Evolutionary conservation across 495 filamentous ascomycete genomes (phyloP).

Genomic region (Bryoglossum gracile): DNA sequence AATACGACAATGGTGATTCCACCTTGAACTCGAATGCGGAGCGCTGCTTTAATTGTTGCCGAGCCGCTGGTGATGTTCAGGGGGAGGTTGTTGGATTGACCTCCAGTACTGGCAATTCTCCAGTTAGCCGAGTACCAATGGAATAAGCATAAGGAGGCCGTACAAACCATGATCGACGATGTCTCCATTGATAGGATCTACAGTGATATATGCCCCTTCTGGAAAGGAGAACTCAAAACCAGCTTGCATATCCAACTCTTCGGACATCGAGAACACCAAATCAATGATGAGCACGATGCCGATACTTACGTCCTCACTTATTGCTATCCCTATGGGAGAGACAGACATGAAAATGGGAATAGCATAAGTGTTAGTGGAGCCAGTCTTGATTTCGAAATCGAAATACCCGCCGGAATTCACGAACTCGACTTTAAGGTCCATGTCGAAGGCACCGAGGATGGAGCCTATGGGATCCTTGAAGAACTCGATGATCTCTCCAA

Average conservation of each 20-base stretch:
- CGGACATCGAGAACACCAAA: slow-evolving; percentile 33
- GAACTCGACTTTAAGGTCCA: slow-evolving; percentile 17
- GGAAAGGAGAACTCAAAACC: slow-evolving; percentile 35
- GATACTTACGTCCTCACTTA: slow-evolving; percentile 19
- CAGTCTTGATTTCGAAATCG: slow-evolving; percentile 14
- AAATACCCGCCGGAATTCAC: slow-evolving; percentile 15
- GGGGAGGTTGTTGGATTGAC: no score
- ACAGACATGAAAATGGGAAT: slow-evolving; percentile 9
- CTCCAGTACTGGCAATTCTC: no score
- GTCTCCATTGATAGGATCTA: slow-evolving; percentile 34
- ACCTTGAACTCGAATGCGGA: no score
- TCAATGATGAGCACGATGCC: slow-evolving; percentile 34
- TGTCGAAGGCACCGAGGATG: slow-evolving; percentile 11
- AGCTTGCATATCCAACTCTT: slow-evolving; percentile 33
- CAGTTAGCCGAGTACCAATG: no score
- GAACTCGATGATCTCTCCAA: slow-evolving; percentile 13
- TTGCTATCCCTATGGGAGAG: slow-evolving; percentile 4
- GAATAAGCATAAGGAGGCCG: no score
- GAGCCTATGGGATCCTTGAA: slow-evolving; percentile 13
- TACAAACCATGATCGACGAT: slow-evolving; percentile 32
- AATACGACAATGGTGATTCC: no score
- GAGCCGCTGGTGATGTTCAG: no score
- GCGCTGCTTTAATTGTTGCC: no score
- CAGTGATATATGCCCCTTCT: slow-evolving; percentile 31
- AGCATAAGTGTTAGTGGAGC: slow-evolving; percentile 8